Conservation (phyloP, 345 rosid species). For the Durio zibethinus region DNA sequence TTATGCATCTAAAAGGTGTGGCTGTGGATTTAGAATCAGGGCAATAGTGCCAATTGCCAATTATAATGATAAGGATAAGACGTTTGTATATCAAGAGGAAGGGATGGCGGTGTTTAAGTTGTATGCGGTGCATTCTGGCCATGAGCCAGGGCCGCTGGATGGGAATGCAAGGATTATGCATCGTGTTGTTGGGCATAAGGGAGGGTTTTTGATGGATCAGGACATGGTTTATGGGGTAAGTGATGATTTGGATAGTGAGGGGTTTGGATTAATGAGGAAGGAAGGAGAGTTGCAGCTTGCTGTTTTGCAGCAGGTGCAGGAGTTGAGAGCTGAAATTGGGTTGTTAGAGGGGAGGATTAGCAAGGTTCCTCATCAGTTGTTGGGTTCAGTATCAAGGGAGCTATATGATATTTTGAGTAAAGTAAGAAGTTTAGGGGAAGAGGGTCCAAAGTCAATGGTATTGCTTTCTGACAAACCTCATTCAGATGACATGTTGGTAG, state of each 20-base stretch:
- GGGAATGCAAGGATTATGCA: slow-evolving; percentile 99
- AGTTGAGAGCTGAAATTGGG: slow-evolving; percentile 64
- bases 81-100: slow-evolving; percentile 93
- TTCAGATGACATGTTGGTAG: slow-evolving; percentile 69
- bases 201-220: slow-evolving; percentile 66
- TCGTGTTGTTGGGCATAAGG: slow-evolving; percentile 89
- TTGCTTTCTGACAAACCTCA: slow-evolving; percentile 55
- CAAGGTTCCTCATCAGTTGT: slow-evolving; percentile 52
- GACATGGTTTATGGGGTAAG: slow-evolving; percentile 79
- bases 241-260: slow-evolving; percentile 74
- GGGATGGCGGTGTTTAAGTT: slow-evolving; percentile 90
- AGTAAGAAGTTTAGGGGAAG: slow-evolving; percentile 76
- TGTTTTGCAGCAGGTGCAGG: slow-evolving; percentile 80
- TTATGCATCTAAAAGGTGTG: slow-evolving; percentile 92
- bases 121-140: slow-evolving; percentile 97
- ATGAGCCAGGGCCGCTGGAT: slow-evolving; percentile 94
- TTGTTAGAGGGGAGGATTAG: slow-evolving; percentile 65
- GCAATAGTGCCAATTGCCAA: slow-evolving; percentile 94
- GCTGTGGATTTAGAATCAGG: slow-evolving; percentile 94
- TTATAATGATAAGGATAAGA: slow-evolving; percentile 92
- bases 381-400: slow-evolving; percentile 74
- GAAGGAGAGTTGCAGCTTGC: slow-evolving; percentile 63
- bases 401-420: slow-evolving; percentile 63
- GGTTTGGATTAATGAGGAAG: slow-evolving; percentile 60
- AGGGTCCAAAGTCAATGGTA: slow-evolving; percentile 50